Evolutionary conservation across 805 yeast genomes (phyloP).

Genomic region (Hanseniaspora occidentalis): DNA sequence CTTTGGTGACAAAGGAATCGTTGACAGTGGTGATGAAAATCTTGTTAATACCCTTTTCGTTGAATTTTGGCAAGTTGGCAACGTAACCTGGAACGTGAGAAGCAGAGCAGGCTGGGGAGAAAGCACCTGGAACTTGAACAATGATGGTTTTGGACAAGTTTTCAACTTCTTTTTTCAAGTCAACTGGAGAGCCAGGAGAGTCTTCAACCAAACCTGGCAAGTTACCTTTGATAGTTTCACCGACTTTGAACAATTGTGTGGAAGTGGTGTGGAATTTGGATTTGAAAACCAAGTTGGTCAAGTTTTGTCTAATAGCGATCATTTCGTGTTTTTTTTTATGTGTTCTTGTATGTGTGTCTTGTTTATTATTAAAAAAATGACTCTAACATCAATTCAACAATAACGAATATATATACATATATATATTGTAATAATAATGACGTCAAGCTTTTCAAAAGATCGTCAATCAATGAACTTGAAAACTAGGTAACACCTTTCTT

Average conservation of each 20-base stretch:
- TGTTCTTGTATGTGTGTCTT: neutral
- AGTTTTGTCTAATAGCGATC: conserved; percentile 29
- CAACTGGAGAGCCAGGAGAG: conserved; percentile 51
- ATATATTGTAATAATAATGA: no score
- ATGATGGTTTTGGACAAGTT: conserved; percentile 31
- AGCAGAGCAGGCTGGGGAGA: conserved; percentile 70
- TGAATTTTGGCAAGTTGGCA: conserved; percentile 36
- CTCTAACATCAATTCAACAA: neutral
- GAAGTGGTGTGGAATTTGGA: conserved; percentile 4
- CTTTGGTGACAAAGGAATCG: conserved; percentile 74
- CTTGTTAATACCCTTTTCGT: conserved; percentile 49
- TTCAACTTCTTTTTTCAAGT: conserved; percentile 36
- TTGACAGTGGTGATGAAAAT: conserved; percentile 68
- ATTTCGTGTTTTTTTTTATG: neutral
- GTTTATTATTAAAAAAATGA: neutral
- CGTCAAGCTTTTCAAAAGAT: no score
- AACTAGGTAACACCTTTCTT: no score
- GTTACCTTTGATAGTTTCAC: conserved; percentile 49
- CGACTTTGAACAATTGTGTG: conserved; percentile 30
- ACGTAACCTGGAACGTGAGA: conserved; percentile 63
- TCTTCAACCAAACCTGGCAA: conserved; percentile 37
- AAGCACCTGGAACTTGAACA: conserved; percentile 73
- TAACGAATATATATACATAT: no score
- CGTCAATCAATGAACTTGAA: no score
- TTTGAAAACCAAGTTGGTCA: conserved; percentile 15